These are phyloP conservation scores for Nigrospora osmanthi DNA, from an alignment of 2,329 filamentous ascomycete genomes.

Conservation along the genomic window DNA sequence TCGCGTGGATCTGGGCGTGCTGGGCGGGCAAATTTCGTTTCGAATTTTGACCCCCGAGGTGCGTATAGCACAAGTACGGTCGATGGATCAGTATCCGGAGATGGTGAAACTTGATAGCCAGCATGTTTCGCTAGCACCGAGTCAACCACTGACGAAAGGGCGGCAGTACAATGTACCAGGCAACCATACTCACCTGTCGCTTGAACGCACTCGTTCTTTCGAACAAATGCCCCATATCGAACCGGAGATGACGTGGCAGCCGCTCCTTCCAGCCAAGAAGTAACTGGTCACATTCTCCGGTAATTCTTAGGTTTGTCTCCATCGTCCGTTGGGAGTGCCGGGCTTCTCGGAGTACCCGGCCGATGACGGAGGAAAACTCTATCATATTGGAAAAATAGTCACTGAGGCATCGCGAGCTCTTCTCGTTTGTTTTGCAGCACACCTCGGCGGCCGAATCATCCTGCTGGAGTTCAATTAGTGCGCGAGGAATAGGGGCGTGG, in stretches of 20 bases:
- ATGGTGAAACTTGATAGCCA: slow-evolving; percentile 31
- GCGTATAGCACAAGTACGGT: slow-evolving; percentile 22
- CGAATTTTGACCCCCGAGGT: slow-evolving; percentile 3
- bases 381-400: slow-evolving; percentile 26
- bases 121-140: slow-evolving; percentile 27
- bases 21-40: slow-evolving; percentile 4
- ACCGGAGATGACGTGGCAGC: slow-evolving; percentile 25
- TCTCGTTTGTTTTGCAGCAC: not conserved
- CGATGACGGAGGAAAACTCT: slow-evolving; percentile 24
- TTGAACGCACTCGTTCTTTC: slow-evolving; percentile 21
- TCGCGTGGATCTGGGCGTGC: slow-evolving; percentile 8
- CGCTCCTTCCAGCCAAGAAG: slow-evolving; percentile 22
- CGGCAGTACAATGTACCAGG: not conserved
- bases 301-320: slow-evolving; percentile 8
- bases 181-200: slow-evolving; percentile 17
- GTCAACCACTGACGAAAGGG: not conserved
- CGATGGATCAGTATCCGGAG: slow-evolving; percentile 27
- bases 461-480: not conserved
- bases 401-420: slow-evolving; percentile 7
- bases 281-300: slow-evolving; percentile 17
- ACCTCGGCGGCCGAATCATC: not conserved
- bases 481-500: slow-evolving; percentile 17
- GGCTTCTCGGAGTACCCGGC: slow-evolving; percentile 20
- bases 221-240: slow-evolving; percentile 29
- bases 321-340: slow-evolving; percentile 12